Evolutionary conservation across 179 eudicot species (phyloP).

Genomic region (Actinidia arguta): DNA sequence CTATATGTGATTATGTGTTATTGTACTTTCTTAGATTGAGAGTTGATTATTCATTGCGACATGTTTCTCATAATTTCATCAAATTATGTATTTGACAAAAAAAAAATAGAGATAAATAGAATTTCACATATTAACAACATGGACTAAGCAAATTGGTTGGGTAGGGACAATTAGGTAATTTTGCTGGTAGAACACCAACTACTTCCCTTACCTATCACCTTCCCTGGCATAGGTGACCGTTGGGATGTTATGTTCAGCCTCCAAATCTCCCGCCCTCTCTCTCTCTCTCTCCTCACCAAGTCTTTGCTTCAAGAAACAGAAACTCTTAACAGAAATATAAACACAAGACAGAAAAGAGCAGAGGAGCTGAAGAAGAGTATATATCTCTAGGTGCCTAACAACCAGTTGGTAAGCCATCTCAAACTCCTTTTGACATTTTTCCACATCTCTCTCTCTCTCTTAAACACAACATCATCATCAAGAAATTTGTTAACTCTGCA

Average conservation of each 20-base stretch:
- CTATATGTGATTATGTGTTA: too few relatives aligned
- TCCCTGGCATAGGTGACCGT: conserved; percentile 3
- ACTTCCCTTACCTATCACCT: neutral
- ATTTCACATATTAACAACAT: too few relatives aligned
- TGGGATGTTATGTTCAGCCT: conserved; percentile 25
- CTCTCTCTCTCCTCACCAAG: conserved; percentile 13
- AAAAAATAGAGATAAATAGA: neutral
- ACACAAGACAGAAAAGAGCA: conserved; percentile 1
- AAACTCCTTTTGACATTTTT: conserved; percentile 12
- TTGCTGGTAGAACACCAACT: neutral
- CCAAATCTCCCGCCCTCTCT: conserved; percentile 23
- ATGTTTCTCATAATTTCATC: neutral
- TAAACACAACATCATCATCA: neutral
- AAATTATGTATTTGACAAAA: neutral
- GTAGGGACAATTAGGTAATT: conserved; percentile 6
- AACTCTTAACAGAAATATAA: conserved; percentile 20
- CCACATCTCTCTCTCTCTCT: conserved; percentile 10
- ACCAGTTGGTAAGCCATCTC: conserved; percentile 43
- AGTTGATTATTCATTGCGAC: too few relatives aligned
- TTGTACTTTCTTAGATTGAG: too few relatives aligned
- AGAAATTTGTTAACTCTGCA: neutral
- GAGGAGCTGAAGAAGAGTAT: neutral
- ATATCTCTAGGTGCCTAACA: conserved; percentile 15
- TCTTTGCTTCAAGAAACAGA: conserved; percentile 40
- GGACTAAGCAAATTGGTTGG: neutral